phyloP scores from a whole-genome alignment of 192 early-diverging fungal species.

The Chytriomyces sp. region DNA sequence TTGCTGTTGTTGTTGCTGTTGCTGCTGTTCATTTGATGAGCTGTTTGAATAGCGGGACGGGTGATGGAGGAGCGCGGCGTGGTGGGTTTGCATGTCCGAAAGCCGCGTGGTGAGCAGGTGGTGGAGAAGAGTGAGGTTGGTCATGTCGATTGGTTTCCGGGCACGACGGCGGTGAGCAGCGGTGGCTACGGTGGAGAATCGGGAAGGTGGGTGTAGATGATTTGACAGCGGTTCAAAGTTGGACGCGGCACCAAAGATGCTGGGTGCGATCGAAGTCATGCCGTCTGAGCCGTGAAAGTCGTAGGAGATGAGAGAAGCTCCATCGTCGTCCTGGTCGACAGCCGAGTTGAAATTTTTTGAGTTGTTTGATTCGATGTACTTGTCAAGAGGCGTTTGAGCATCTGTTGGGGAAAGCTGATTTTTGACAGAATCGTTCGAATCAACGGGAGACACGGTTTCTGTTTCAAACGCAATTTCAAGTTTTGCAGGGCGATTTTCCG shows the following conservation, averaged over 20 bases:
- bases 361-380: neutral
- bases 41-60: too few relatives aligned
- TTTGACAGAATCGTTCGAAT: neutral
- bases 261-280: neutral
- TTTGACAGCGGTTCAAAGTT: neutral
- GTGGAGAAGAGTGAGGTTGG: conserved; percentile 39
- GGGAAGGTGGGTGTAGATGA: neutral
- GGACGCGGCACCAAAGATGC: neutral
- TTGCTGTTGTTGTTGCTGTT: too few relatives aligned
- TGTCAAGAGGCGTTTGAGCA: neutral
- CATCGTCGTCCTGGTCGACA: neutral
- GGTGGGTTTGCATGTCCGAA: conserved; percentile 29
- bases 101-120: conserved; percentile 37
- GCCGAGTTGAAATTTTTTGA: neutral
- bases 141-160: conserved; percentile 42
- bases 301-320: conserved; percentile 25
- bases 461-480: too few relatives aligned
- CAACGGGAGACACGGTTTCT: neutral
- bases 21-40: too few relatives aligned
- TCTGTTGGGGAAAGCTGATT: neutral
- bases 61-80: conserved; percentile 3
- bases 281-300: conserved; percentile 21
- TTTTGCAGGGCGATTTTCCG: neutral
- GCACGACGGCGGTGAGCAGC: neutral
- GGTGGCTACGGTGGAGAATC: too few relatives aligned